Evolutionary conservation across 352 stramenopile species (phyloP).

Genomic region (Globisporangium apiculatum): DNA sequence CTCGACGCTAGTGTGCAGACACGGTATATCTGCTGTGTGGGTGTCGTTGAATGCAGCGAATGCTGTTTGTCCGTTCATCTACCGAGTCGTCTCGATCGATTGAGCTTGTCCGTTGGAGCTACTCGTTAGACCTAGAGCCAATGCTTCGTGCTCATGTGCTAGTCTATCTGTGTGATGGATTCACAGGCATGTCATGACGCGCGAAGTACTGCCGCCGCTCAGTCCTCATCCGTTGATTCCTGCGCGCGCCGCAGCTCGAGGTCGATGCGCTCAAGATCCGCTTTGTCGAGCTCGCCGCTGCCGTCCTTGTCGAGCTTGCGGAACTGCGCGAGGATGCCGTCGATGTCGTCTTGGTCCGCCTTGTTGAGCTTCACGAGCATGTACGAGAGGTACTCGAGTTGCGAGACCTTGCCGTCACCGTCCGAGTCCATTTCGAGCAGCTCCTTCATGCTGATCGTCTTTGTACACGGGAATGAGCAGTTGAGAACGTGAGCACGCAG

Average conservation of each 20-base stretch:
- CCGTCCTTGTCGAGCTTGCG: constrained; percentile 57
- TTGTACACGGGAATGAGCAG: not conserved
- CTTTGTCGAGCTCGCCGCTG: constrained; percentile 61
- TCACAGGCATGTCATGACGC: too few relatives aligned
- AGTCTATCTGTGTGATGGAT: too few relatives aligned
- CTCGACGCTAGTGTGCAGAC: not conserved
- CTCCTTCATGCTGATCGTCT: constrained; percentile 73
- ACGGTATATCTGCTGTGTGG: not conserved
- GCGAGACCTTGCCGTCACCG: constrained; percentile 57
- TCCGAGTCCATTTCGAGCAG: constrained; percentile 61
- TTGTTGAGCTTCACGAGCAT: constrained; percentile 78
- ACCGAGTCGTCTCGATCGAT: too few relatives aligned
- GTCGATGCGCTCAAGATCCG: constrained; percentile 55
- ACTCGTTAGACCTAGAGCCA: too few relatives aligned
- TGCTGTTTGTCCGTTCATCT: too few relatives aligned
- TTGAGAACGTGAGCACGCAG: not conserved
- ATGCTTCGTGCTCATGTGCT: too few relatives aligned
- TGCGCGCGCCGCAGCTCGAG: constrained; percentile 39
- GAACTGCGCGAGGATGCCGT: constrained; percentile 59
- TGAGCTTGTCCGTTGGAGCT: too few relatives aligned
- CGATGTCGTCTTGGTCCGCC: constrained; percentile 53
- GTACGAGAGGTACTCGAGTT: constrained; percentile 62
- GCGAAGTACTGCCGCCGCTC: not conserved
- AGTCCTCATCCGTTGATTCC: constrained; percentile 8
- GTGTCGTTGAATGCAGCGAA: too few relatives aligned